Conservation (phyloP, 768 basidiomycete genomes). For the Termitomyces sp. region DNA sequence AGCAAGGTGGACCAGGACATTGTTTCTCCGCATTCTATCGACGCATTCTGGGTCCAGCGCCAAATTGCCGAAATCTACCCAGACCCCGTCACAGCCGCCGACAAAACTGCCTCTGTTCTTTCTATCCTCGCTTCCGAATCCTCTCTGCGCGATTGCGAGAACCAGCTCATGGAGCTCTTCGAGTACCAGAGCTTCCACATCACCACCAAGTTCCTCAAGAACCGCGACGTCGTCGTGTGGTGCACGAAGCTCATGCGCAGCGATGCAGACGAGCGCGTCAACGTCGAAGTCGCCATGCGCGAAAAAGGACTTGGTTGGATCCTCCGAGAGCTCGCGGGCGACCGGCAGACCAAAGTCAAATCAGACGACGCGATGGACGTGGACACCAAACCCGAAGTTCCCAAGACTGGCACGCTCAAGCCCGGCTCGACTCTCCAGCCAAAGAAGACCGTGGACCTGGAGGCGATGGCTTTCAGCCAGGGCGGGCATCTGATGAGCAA, state of each 20-base stretch:
- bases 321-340: slow-evolving; percentile 80
- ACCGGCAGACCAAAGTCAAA: slow-evolving; percentile 55
- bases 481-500: slow-evolving; percentile 98
- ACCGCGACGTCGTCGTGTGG: slow-evolving; percentile 96
- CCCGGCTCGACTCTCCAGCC: slow-evolving; percentile 88
- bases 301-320: slow-evolving; percentile 98
- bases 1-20: slow-evolving; percentile 68
- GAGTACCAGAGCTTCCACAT: slow-evolving; percentile 91
- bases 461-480: slow-evolving; percentile 93
- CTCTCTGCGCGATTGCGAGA: slow-evolving; percentile 88
- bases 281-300: slow-evolving; percentile 97
- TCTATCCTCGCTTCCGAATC: slow-evolving; percentile 85
- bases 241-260: slow-evolving; percentile 93
- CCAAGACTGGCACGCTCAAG: slow-evolving; percentile 81
- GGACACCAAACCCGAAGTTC: slow-evolving; percentile 60
- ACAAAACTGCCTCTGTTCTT: slow-evolving; percentile 84
- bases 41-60: slow-evolving; percentile 98
- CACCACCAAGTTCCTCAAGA: slow-evolving; percentile 88
- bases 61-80: slow-evolving; percentile 88
- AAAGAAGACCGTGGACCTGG: slow-evolving; percentile 82
- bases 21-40: slow-evolving; percentile 87
- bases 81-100: slow-evolving; percentile 91
- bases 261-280: slow-evolving; percentile 83
- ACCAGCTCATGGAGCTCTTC: slow-evolving; percentile 94
- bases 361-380: slow-evolving; percentile 80